Base-by-base conservation (phyloP, 164 flowering plant species). In the Tetracentron sinense region DNA sequence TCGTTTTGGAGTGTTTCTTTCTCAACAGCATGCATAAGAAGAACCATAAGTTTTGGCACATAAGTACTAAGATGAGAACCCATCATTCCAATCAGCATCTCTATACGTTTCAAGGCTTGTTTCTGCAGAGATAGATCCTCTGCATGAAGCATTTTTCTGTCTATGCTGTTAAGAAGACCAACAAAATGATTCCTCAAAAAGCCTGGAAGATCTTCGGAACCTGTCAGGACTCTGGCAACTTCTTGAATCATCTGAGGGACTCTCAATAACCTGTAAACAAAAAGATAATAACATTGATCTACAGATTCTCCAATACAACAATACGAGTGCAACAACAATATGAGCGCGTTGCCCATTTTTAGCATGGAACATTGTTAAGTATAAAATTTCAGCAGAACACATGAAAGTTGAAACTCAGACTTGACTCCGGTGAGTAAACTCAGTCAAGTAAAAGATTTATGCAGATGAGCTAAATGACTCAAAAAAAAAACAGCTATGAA, bases 31-130 rank as follows among this genome's bases (percentile, higher is more conserved):
- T 92, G 91, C 91, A 88, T 86, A 63, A 95, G 94, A 79, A 95
- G 99, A 59, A 95, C 99, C 96, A 95, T 86, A 26, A 95, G 69
- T 74, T 95, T 95, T 19, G 99, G 99, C 62, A 92, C 96, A 82
- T 89, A 85, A 0, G 96, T 95, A 60, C 77, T 75, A 63, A 95
- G 91, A 42, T 90, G 88, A 69, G 87, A 77, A 47, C 97, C 97
- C 94, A 95, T 95, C 96, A 95, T 74, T 67, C 74, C 81, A 38
- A 88, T 92, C 58, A 95, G 83, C 91, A 90, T 79, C 70, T 84
- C 89, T 61, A 95, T 92, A 31, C 96, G 84, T 73, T 82, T 72
- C 75, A 92, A 68, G 49, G 99, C 97, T 80, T 92, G 97, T 65
- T 80, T 87, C 74, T 86, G 96, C 64, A 92, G 70, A 25, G 66